Base-by-base conservation (phyloP, 441 rosid genomes). In the Raphanus hybrid region DNA sequence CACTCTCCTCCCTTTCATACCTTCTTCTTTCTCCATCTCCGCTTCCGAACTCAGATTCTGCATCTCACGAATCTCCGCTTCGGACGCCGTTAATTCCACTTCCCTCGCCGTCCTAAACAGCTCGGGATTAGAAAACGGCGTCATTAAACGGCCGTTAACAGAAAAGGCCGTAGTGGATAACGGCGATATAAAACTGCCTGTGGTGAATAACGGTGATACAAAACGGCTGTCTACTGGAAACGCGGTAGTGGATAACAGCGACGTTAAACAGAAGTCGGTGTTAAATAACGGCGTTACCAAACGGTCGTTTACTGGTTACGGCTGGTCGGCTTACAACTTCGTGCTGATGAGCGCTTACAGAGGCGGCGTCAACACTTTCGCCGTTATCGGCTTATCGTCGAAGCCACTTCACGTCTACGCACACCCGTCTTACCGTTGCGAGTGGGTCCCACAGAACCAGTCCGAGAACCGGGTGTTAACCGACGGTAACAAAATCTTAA, bases 321-420 rank as follows among this genome's bases (percentile, higher is more conserved):
- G 98, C 26, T 79, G 86, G 32, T 93, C 91, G 8, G 95, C 97
- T 18, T 94, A 92, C 73, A 94, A 83, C 84, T 92, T 92, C 79
- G 86, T 94, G 27, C 48, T 71, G 59, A 94, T 94, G 98, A 86
- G 90, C 67, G 77, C 91, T 6, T 94, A 94, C 85, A 84, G 98
- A 62, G 98, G 97, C 64, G 97, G 97, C 34, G 81, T 69, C 61
- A 70, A 71, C 81, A 83, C 84, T 9, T 94, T 94, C 79, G 92
- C 97, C 70, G 69, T 92, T n/a, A 77, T 87, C 32, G 98, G 97
- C 10, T 76, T 92, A 64, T 84, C 97, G 2, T 94, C 97, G 2
- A 94, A 94, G 67, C 94, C 98, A n/a, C 90, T 89, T 11, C 97
- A 92, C 70, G 84, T 90, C 3, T 92, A 80, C 76, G 72, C 87